Evolutionary conservation across 2,329 filamentous ascomycete species (phyloP), one percentile per base, ranked within the genome.

Genomic region (Xylariaceae sp.): DNA sequence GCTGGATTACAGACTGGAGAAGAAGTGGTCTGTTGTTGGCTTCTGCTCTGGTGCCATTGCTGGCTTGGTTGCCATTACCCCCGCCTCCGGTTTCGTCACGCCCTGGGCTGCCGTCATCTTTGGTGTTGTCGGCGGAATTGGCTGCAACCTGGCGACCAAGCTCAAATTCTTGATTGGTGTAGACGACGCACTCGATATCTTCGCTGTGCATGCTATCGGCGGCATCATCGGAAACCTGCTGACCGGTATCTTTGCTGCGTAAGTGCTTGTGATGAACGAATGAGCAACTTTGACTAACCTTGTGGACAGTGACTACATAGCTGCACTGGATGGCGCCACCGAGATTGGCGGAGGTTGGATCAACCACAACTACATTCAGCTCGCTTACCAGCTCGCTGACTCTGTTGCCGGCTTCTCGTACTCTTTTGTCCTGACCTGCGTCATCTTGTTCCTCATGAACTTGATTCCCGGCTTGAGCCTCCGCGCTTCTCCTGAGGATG

Each of bases 1-100:
- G 31, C 78, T 95, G 50, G 90, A 96, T 65, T 96, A 94, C 71
- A 83, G 89, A 46, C 82, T 96, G n/a, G 90, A 95, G 74, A 82
- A 78, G 66, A 96, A 95, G 72, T 96, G 90, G 89, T 92, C 87
- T 56, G 90, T 92, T 71, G 87, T 96, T 61, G 90, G 90, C 41
- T 91, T 91, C 87, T 94, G 90, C 76, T 94, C 89, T 36, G 91
- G 91, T 54, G 85, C 84, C 58, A 91, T 96, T 65, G 86, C 88
- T 27, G 89, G 89, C 45, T 82, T 96, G 18, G 90, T 96, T 33
- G 89, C 89, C 58, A 94, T 94, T 47, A 94, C 90, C 9, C 87
- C 89, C 6, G 87, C 86, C 3, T 87, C 90, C 12, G 89, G 90
- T 62, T 92, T 84, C 71, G 83, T 95, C 1, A 87, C 89, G 5